Evolutionary conservation across 1,139 yeast species (phyloP).

Genomic region (Neolecta irregularis): DNA sequence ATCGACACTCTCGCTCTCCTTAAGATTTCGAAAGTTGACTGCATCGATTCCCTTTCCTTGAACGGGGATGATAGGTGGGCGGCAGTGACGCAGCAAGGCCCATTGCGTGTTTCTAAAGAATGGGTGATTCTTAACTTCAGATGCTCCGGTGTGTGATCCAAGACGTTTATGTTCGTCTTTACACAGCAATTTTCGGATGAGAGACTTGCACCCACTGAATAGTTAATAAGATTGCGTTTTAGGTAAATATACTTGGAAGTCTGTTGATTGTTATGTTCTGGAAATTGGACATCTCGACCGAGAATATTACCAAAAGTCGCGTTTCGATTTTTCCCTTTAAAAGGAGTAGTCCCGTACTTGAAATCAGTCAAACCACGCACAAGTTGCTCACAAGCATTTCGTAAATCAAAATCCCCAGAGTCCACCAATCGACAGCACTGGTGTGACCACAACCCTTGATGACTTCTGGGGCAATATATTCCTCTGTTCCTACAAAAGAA

Average conservation of each 20-base stretch:
- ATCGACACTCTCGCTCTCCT: constrained; percentile 24
- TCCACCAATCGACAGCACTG: constrained; percentile 99
- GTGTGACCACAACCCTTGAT: constrained; percentile 95
- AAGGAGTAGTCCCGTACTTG: constrained; percentile 77
- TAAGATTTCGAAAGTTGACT: constrained; percentile 20
- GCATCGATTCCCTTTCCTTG: constrained; percentile 40
- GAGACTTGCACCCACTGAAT: constrained; percentile 58
- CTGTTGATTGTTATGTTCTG: constrained; percentile 24
- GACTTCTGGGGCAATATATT: constrained; percentile 95
- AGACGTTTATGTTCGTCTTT: constrained; percentile 79
- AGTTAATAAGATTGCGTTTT: constrained; percentile 30
- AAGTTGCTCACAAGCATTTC: constrained; percentile 47
- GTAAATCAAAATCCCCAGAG: constrained; percentile 75
- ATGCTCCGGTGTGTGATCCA: constrained; percentile 87
- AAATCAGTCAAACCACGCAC: neutral
- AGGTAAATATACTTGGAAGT: constrained; percentile 16
- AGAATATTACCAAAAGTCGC: constrained; percentile 77
- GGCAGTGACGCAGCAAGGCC: constrained; percentile 83
- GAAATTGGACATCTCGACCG: constrained; percentile 67
- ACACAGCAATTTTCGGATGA: constrained; percentile 64
- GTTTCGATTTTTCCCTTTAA: constrained; percentile 78
- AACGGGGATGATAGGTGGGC: constrained; percentile 90
- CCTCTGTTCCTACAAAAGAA: constrained; percentile 96
- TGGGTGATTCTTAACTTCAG: constrained; percentile 78
- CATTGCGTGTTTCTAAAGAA: constrained; percentile 85